phyloP scores from a whole-genome alignment of 192 early-diverging fungal species.

The Umbelopsis sp. region DNA sequence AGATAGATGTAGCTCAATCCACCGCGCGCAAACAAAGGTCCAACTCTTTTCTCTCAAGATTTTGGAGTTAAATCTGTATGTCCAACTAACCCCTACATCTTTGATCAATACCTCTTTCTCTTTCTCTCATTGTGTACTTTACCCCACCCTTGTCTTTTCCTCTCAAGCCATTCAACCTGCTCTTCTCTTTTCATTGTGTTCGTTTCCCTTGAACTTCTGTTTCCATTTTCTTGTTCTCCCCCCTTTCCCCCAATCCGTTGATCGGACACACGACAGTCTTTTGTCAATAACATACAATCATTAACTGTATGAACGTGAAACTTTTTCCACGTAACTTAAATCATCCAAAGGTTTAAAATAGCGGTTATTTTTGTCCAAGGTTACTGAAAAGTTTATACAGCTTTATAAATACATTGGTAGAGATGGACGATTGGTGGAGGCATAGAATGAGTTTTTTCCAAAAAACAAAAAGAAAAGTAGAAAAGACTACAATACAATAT shows the following conservation, averaged over 20 bases:
- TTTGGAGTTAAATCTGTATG: background rate
- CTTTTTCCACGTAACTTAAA: background rate
- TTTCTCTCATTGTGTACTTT: too few relatives aligned
- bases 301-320: background rate
- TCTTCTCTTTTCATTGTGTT: background rate
- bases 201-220: background rate
- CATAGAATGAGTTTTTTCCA: background rate
- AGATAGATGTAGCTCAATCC: slow-evolving; percentile 5
- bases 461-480: background rate
- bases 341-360: background rate
- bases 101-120: too few relatives aligned
- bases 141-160: too few relatives aligned
- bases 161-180: too few relatives aligned
- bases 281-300: background rate
- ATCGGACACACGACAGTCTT: background rate
- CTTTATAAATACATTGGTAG: background rate
- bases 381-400: background rate
- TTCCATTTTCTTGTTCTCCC: background rate
- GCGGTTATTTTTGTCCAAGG: too few relatives aligned
- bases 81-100: background rate
- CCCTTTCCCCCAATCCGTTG: slow-evolving; percentile 1
- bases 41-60: slow-evolving; percentile 2
- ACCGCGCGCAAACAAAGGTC: background rate
- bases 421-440: background rate
- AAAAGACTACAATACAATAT: background rate